Percentiles rank a stretch among this genome's conserved stretches.
Evolutionary conservation across 1,139 yeast species (phyloP).

Genomic region (Taphrina flavorubra): DNA sequence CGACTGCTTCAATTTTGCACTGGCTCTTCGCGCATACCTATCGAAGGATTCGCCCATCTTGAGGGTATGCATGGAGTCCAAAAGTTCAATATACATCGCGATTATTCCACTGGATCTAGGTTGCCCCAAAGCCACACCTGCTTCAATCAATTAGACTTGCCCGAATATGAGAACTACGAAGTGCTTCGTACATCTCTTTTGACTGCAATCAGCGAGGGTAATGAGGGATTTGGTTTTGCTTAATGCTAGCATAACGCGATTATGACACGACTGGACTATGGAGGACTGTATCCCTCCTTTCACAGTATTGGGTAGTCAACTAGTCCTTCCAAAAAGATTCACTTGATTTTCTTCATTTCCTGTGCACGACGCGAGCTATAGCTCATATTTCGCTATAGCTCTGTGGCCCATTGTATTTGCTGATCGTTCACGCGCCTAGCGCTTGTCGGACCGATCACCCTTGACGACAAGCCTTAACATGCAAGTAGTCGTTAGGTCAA

Average conservation of each 20-base stretch:
- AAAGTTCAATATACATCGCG: constrained; percentile 88
- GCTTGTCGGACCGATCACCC: too few species aligned
- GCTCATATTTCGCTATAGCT: too few species aligned
- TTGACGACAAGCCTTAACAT: too few species aligned
- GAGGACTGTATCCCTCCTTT: too few species aligned
- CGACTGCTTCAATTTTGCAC: constrained; percentile 93
- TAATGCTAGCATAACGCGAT: constrained; percentile 42
- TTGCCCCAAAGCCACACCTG: constrained; percentile 71
- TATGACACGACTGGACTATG: too few species aligned
- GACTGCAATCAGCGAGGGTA: constrained; percentile 90
- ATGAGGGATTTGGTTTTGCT: constrained; percentile 94
- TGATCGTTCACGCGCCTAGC: too few species aligned
- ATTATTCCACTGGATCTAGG: constrained; percentile 82
- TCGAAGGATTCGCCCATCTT: constrained; percentile 88
- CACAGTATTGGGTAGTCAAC: too few species aligned
- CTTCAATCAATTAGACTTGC: constrained; percentile 74
- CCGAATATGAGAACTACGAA: constrained; percentile 89
- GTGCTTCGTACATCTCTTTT: constrained; percentile 78
- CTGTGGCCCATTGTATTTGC: too few species aligned
- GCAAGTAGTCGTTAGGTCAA: too few species aligned
- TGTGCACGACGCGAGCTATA: too few species aligned
- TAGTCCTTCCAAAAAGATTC: too few species aligned
- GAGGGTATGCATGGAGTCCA: constrained; percentile 88
- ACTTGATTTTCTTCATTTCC: too few species aligned
- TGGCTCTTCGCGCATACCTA: constrained; percentile 95